Evolutionary conservation across 108 stramenopile genomes (phyloP).

Genomic region (Schizochytrium sp.): DNA sequence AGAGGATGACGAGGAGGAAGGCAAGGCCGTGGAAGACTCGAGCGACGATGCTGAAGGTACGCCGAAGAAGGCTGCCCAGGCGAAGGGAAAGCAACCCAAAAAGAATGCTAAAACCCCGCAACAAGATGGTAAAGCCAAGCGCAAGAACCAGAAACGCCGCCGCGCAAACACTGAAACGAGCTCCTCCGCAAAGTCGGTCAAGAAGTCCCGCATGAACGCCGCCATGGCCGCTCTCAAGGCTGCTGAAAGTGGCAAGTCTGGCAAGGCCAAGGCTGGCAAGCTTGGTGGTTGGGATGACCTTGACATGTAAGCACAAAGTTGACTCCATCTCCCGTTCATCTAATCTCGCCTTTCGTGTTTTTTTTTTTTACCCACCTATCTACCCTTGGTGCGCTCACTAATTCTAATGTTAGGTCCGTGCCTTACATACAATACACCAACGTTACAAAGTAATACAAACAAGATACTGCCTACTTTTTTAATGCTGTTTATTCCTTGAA

Average conservation of each 20-base stretch:
- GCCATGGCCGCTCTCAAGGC: conserved; percentile 9
- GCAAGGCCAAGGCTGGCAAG: conserved; percentile 8
- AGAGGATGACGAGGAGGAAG: conserved; percentile 26
- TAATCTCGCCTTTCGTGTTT: too few species aligned
- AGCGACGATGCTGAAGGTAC: not conserved
- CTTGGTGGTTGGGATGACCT: conserved; percentile 20
- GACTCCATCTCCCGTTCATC: too few species aligned
- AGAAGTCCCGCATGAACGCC: conserved; percentile 26
- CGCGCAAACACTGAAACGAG: not conserved
- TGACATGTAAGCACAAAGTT: not conserved
- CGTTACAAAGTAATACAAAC: too few species aligned
- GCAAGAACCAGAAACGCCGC: not conserved
- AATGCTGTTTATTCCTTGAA: too few species aligned
- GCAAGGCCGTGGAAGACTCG: not conserved
- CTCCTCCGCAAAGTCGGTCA: not conserved
- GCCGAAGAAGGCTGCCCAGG: not conserved
- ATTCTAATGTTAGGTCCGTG: too few species aligned
- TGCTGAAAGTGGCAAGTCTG: conserved; percentile 1
- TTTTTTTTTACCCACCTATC: too few species aligned
- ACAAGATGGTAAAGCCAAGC: too few species aligned
- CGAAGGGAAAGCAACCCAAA: not conserved
- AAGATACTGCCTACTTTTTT: too few species aligned
- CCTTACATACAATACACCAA: too few species aligned
- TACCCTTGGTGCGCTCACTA: too few species aligned
- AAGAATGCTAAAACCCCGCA: too few species aligned